These are phyloP conservation scores for Butyriboletus appendiculatus DNA, from an alignment of 1,284 basidiomycete genomes.

Conservation along the genomic window DNA sequence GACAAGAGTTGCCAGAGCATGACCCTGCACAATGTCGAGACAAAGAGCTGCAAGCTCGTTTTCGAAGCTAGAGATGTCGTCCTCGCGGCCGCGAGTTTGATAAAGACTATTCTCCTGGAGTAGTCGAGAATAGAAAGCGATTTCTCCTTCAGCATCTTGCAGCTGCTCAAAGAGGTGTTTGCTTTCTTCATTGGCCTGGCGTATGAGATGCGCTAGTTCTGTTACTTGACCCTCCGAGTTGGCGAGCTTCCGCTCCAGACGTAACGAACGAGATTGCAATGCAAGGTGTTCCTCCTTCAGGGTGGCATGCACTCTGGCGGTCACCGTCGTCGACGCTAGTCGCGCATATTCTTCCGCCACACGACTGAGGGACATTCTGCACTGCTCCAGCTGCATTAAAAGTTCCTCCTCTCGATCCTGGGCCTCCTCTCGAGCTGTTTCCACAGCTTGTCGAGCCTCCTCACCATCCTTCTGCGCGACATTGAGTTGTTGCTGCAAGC, in stretches of 20 bases:
- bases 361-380: constrained; percentile 43
- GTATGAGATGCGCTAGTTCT: constrained; percentile 63
- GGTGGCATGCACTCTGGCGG: constrained; percentile 40
- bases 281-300: constrained; percentile 45
- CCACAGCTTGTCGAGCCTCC: constrained; percentile 34
- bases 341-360: constrained; percentile 61
- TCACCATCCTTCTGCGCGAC: constrained; percentile 26
- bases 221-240: constrained; percentile 67
- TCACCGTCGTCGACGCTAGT: constrained; percentile 53
- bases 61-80: constrained; percentile 11
- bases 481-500: constrained; percentile 41
- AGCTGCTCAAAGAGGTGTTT: constrained; percentile 44
- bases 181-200: constrained; percentile 56
- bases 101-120: constrained; percentile 17
- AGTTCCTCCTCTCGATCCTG: constrained; percentile 42
- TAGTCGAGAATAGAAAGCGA: constrained; percentile 33
- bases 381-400: constrained; percentile 50
- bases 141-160: constrained; percentile 44
- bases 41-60: constrained; percentile 19
- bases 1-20: constrained; percentile 15
- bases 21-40: constrained; percentile 17
- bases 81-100: neutral
- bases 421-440: constrained; percentile 24
- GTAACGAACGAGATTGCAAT: constrained; percentile 46
- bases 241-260: constrained; percentile 65